These are phyloP conservation scores for Chenopodium quinoa DNA, from an alignment of 148 eudicot genomes.

Conservation along the genomic window DNA sequence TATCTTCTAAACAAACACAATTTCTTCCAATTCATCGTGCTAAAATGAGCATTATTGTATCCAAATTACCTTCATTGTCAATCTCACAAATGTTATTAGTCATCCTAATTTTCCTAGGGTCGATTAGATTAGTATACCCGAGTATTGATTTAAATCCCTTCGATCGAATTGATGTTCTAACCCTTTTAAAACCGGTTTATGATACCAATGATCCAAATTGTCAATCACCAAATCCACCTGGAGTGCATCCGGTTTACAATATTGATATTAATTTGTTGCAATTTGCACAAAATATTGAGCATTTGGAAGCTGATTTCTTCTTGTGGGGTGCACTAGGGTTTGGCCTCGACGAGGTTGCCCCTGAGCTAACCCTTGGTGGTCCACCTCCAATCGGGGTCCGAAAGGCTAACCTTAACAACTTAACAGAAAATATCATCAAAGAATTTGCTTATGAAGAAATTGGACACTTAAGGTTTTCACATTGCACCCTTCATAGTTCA, in stretches of 20 bases:
- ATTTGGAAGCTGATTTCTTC: constrained; percentile 63
- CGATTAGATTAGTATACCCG: constrained; percentile 2
- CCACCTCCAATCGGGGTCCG: constrained; percentile 72
- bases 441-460: constrained; percentile 69
- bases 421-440: constrained; percentile 30
- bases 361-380: constrained; percentile 50
- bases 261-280: constrained; percentile 44
- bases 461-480: constrained; percentile 48
- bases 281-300: constrained; percentile 65
- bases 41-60: constrained; percentile 14
- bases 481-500: too few species aligned
- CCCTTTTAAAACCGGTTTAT: constrained; percentile 28
- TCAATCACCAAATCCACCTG: constrained; percentile 31
- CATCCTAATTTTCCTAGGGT: background rate
- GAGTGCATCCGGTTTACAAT: constrained; percentile 36
- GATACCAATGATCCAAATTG: constrained; percentile 22
- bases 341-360: constrained; percentile 64
- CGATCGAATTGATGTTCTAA: constrained; percentile 4
- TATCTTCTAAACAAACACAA: too few species aligned
- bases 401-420: constrained; percentile 59
- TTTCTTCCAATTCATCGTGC: background rate
- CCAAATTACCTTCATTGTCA: background rate
- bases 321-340: constrained; percentile 53
- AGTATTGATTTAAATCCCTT: background rate
- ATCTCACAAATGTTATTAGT: background rate